A percentile compares a stretch with the other conserved stretches of the same genome.
phyloP scores from a whole-genome alignment of 192 early-diverging fungal species.

The Backusella australiensis region DNA sequence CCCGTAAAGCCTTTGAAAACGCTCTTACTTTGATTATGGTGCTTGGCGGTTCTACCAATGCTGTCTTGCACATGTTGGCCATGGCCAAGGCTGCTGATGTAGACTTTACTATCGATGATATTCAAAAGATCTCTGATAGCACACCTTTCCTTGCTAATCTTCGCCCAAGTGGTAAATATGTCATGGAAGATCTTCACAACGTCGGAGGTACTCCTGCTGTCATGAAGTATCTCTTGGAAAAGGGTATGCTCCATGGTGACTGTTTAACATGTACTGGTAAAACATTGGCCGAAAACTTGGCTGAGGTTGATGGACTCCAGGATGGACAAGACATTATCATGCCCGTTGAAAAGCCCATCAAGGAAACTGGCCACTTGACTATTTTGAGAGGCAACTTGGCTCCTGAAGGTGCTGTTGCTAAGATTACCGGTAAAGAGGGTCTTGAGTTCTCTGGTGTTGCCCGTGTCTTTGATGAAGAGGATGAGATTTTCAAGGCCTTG shows the following conservation, averaged over 20 bases:
- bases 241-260: conserved; percentile 84
- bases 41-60: conserved; percentile 96
- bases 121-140: conserved; percentile 84
- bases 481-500: conserved; percentile 86
- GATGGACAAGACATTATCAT: conserved; percentile 83
- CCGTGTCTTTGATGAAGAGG: conserved; percentile 91
- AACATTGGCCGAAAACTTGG: conserved; percentile 92
- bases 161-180: conserved; percentile 96
- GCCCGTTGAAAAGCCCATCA: conserved; percentile 86
- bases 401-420: conserved; percentile 94
- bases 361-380: conserved; percentile 90
- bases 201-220: conserved; percentile 95
- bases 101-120: conserved; percentile 86
- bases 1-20: conserved; percentile 92
- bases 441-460: conserved; percentile 82
- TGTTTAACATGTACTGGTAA: conserved; percentile 95
- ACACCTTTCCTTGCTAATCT: conserved; percentile 95
- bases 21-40: conserved; percentile 91
- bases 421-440: conserved; percentile 99
- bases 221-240: conserved; percentile 87
- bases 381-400: conserved; percentile 94
- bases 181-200: conserved; percentile 93
- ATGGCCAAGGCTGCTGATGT: conserved; percentile 82
- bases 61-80: conserved; percentile 92
- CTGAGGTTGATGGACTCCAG: conserved; percentile 68